phyloP scores from a whole-genome alignment of 495 filamentous ascomycete species.

The Aspergillus egyptiacus region DNA sequence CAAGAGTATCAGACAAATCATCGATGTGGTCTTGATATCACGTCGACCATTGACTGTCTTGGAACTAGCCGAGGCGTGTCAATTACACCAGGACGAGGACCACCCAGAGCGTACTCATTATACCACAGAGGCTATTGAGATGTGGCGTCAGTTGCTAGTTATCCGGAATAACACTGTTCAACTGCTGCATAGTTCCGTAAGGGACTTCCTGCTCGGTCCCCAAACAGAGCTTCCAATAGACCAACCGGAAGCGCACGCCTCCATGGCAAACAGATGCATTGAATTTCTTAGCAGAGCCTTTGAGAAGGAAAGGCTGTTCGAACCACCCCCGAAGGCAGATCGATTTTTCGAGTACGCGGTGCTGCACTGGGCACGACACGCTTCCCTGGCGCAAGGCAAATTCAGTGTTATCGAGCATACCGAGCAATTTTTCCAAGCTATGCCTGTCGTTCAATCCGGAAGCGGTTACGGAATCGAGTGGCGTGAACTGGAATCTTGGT shows the following conservation, averaged over 20 bases:
- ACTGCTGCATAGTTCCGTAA: conserved; percentile 22
- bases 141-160: conserved; percentile 17
- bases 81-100: conserved; percentile 12
- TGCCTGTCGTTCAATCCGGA: too few relatives aligned
- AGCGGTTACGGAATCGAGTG: too few relatives aligned
- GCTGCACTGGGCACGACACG: not conserved
- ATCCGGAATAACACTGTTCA: conserved; percentile 10
- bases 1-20: too few relatives aligned
- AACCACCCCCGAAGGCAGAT: not conserved
- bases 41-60: conserved; percentile 10
- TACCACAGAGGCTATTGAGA: conserved; percentile 11
- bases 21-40: too few relatives aligned
- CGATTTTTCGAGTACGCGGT: not conserved
- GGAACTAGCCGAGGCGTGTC: conserved; percentile 12
- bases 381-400: not conserved
- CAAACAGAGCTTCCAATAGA: not conserved
- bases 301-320: not conserved
- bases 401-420: not conserved
- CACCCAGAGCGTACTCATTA: conserved; percentile 7
- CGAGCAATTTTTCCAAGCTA: not conserved
- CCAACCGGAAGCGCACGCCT: not conserved
- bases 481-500: not conserved
- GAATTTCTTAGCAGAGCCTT: not conserved
- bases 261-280: not conserved
- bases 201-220: conserved; percentile 16